Evolutionary conservation across 257 asterid species (phyloP), one percentile per base, ranked within the genome.

Genomic region (Penstemon davidsonii): DNA sequence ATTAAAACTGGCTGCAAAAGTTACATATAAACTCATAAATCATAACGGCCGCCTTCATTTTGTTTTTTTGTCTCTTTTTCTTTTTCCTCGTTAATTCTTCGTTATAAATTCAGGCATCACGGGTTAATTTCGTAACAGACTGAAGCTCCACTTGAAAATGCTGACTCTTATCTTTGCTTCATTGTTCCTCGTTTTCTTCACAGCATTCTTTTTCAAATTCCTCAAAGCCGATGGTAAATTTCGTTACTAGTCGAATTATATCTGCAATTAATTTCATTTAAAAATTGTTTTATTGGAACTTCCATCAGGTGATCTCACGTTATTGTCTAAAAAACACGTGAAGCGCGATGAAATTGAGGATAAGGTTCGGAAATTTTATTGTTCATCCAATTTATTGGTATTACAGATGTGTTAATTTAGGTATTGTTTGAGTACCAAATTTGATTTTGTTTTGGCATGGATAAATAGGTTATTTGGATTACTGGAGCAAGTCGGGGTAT

Each of bases 401-500:
- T 37, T 54, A 6, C 19, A 13, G 25, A 36, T 15, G 47, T 66
- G 55, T 8, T 62, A 3, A 11, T 44, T 37, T 19, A 25, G 1
- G 9, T 38, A 60, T 40, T 4, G 61, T 38, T 1, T 58, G 7
- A 25, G 33, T 25, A 25, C 2, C 33, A 25, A 11, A n/a, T 8
- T 53, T 67, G 7, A 40, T 19, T 38, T 52, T 67, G 8, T 39
- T 13, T 61, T 66, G 64, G 62, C 45, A 46, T 71, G 72, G 39
- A 50, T 76, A 7, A 64, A 62, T 74, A 93, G 99, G 99, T 93
- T 65, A 78, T 93, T 72, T 93, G 99, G 99, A 85, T 93, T 68
- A 88, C 99, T 69, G 97, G 99, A 78, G 96, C 96, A 25, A 90
- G 96, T 87, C 96, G 97, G 36, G 98, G 98, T 60, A 93, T 93